phyloP scores from a whole-genome alignment of 768 basidiomycete species.

The Boletus sp. region DNA sequence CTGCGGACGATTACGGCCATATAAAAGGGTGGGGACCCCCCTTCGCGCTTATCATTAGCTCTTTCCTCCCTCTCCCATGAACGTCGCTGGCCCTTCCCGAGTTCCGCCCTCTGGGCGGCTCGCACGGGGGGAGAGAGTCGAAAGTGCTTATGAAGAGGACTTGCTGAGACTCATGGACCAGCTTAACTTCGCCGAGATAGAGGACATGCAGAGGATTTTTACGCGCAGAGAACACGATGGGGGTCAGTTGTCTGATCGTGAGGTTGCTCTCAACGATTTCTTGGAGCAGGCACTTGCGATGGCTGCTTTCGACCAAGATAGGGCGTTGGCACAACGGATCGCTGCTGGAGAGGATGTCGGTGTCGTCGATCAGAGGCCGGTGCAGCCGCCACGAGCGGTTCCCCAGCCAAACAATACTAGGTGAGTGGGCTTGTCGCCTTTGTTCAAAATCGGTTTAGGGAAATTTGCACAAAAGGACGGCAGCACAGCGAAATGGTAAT shows the following conservation, averaged over 20 bases:
- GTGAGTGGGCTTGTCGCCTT: background rate
- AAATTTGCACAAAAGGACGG: constrained; percentile 3
- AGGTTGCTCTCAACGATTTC: constrained; percentile 25
- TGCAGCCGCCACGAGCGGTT: background rate
- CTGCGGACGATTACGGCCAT: background rate
- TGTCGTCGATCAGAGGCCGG: background rate
- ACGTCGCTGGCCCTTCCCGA: constrained; percentile 27
- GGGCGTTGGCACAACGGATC: constrained; percentile 19
- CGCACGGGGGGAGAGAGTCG: constrained; percentile 9
- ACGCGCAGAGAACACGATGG: constrained; percentile 3
- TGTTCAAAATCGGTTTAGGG: background rate
- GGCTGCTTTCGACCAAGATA: constrained; percentile 19
- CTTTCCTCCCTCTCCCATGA: constrained; percentile 23
- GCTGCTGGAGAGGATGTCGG: constrained; percentile 9
- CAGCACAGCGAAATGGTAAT: background rate
- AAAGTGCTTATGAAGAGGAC: constrained; percentile 29
- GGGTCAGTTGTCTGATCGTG: constrained; percentile 18
- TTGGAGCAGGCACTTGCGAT: constrained; percentile 24
- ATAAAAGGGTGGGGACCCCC: constrained; percentile 1
- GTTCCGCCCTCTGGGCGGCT: background rate
- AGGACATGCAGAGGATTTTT: constrained; percentile 17
- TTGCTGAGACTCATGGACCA: constrained; percentile 19
- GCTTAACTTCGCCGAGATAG: constrained; percentile 18
- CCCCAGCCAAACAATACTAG: background rate
- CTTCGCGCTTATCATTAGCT: background rate